Evolutionary conservation across 331 rosid species (phyloP).

Genomic region (Erythrophleum ivorense): DNA sequence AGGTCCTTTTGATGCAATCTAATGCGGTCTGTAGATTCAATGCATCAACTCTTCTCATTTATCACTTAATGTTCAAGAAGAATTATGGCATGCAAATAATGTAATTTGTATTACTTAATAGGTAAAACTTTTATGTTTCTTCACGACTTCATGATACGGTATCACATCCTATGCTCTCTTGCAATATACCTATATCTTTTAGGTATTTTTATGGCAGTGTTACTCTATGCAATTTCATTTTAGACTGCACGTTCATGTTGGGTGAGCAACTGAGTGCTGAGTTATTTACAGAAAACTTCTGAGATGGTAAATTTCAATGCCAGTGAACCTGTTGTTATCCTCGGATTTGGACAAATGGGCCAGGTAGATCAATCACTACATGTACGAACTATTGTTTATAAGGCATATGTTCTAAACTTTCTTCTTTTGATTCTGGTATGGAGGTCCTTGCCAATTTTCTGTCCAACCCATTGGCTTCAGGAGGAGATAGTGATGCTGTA

Average conservation of each 20-base stretch:
- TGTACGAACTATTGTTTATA: conserved; percentile 35
- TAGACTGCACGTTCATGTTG: conserved; percentile 37
- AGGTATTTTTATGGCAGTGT: conserved; percentile 18
- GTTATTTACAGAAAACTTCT: conserved; percentile 57
- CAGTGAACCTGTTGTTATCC: conserved; percentile 82
- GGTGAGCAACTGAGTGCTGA: conserved; percentile 30
- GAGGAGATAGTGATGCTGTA: conserved; percentile 57
- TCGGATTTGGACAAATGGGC: conserved; percentile 97
- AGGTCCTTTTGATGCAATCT: conserved; percentile 20
- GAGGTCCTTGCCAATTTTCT: conserved; percentile 96
- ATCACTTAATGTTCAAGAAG: conserved; percentile 5
- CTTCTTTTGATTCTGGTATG: conserved; percentile 32
- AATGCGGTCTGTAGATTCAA: conserved; percentile 18
- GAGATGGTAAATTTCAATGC: conserved; percentile 66
- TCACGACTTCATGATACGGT: background rate
- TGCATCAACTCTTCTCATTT: conserved; percentile 26
- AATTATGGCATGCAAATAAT: background rate
- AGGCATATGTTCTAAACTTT: conserved; percentile 33
- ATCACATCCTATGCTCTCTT: background rate
- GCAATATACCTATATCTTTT: conserved; percentile 1
- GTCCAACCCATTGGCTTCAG: conserved; percentile 80
- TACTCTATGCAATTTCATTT: conserved; percentile 31
- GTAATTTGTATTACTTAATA: background rate
- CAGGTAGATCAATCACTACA: conserved; percentile 63
- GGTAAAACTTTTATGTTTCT: background rate